A percentile compares a stretch with the other conserved stretches of the same genome.
These are phyloP conservation scores for Pulveroboletus frians DNA, from an alignment of 768 basidiomycete genomes.

Conservation along the genomic window DNA sequence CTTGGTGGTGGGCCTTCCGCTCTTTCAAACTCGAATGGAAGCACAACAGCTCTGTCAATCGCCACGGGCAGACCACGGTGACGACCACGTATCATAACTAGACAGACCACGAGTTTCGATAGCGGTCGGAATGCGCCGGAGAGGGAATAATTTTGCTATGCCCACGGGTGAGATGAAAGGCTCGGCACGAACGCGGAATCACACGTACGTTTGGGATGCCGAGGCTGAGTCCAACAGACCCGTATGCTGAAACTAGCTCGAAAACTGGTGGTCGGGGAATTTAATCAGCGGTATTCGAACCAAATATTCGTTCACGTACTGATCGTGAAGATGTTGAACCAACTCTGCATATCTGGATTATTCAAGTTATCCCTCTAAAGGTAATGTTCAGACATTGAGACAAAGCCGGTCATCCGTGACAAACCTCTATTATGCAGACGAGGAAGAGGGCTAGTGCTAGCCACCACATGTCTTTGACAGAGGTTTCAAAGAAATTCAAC, in stretches of 20 bases:
- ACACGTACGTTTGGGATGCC: slow-evolving; percentile 72
- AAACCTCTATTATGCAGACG: slow-evolving; percentile 89
- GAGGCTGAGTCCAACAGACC: slow-evolving; percentile 83
- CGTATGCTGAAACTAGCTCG: slow-evolving; percentile 84
- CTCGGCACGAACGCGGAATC: not conserved
- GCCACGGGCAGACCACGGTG: slow-evolving; percentile 87
- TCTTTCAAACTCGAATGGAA: slow-evolving; percentile 60
- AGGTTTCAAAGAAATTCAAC: not conserved
- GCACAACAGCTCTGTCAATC: slow-evolving; percentile 81
- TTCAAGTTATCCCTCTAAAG: slow-evolving; percentile 55
- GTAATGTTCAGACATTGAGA: slow-evolving; percentile 1
- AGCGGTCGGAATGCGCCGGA: slow-evolving; percentile 71
- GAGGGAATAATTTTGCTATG: slow-evolving; percentile 75
- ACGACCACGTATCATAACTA: slow-evolving; percentile 91
- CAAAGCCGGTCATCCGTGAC: slow-evolving; percentile 9
- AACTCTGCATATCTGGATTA: slow-evolving; percentile 46
- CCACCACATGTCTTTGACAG: slow-evolving; percentile 91
- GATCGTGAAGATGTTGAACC: slow-evolving; percentile 84
- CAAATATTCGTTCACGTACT: slow-evolving; percentile 39
- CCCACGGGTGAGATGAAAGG: slow-evolving; percentile 1
- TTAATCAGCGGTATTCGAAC: not conserved
- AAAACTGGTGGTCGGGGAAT: slow-evolving; percentile 49
- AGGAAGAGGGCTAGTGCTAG: slow-evolving; percentile 77
- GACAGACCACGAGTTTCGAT: slow-evolving; percentile 81
- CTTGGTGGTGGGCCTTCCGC: slow-evolving; percentile 1